Percentiles rank a stretch among this genome's conserved stretches.
These are phyloP conservation scores for Tanacetum coccineum DNA, from an alignment of 129 eudicot species.

Conservation along the genomic window DNA sequence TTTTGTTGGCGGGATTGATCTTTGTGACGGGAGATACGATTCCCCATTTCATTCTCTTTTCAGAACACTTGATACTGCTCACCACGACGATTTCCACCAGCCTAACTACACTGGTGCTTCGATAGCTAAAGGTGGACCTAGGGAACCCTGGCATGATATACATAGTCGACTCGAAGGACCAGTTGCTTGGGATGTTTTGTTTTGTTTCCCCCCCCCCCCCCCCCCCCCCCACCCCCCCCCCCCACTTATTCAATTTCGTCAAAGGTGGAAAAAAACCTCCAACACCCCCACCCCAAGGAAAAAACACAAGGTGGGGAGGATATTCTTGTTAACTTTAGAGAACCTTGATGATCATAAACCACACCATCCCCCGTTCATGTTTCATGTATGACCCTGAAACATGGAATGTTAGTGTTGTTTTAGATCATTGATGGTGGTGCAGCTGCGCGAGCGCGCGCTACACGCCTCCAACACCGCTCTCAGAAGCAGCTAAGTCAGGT, in stretches of 20 bases:
- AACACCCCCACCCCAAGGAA: too few relatives aligned
- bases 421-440: conserved; percentile 87
- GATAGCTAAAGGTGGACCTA: conserved; percentile 69
- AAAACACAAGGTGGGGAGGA: conserved; percentile 83
- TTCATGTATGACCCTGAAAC: conserved; percentile 64
- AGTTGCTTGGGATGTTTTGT: conserved; percentile 80
- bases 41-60: conserved; percentile 70
- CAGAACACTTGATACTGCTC: conserved; percentile 72
- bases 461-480: too few relatives aligned
- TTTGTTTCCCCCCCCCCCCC: too few relatives aligned
- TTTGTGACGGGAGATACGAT: conserved; percentile 77
- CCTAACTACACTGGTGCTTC: conserved; percentile 65
- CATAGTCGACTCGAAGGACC: conserved; percentile 71
- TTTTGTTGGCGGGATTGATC: conserved; percentile 78
- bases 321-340: conserved; percentile 53
- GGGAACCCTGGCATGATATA: conserved; percentile 91
- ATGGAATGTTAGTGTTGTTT: conserved; percentile 71
- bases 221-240: too few relatives aligned
- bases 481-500: conserved; percentile 71
- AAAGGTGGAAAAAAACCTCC: conserved; percentile 79
- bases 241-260: too few relatives aligned
- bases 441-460: too few relatives aligned
- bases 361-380: conserved; percentile 73
- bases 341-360: conserved; percentile 50
- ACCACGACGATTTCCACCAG: conserved; percentile 81